These are phyloP conservation scores for Umbelopsis vinacea DNA, from an alignment of 192 early-diverging fungal species.

Conservation along the genomic window DNA sequence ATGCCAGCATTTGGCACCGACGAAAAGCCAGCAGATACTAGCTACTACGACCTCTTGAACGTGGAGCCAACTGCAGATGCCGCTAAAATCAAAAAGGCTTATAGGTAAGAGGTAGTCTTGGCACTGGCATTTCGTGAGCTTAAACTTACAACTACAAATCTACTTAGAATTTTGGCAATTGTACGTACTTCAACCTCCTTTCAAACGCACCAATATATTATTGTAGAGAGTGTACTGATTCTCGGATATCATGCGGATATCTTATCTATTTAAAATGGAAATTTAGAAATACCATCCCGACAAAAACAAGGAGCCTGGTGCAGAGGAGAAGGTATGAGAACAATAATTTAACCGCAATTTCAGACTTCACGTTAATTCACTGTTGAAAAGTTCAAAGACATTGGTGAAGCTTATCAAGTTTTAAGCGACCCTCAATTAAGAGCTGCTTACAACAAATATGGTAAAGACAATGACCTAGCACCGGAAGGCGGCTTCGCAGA, in stretches of 20 bases:
- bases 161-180: conserved; percentile 17
- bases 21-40: conserved; percentile 40
- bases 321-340: conserved; percentile 68
- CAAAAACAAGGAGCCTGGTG: conserved; percentile 60
- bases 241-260: neutral
- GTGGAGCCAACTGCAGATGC: conserved; percentile 34
- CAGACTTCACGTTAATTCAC: neutral
- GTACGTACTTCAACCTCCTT: neutral
- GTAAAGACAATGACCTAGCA: conserved; percentile 58
- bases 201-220: neutral
- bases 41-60: conserved; percentile 40
- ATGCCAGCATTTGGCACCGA: conserved; percentile 44
- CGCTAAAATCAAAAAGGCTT: conserved; percentile 42
- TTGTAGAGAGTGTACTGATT: neutral
- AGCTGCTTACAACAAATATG: conserved; percentile 82
- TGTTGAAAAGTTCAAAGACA: conserved; percentile 68
- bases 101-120: conserved; percentile 30
- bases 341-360: neutral
- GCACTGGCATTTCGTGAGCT: neutral
- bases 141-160: neutral
- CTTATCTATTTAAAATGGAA: neutral
- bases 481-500: conserved; percentile 64
- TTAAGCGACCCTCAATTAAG: conserved; percentile 82
- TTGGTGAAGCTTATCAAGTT: conserved; percentile 90
- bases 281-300: conserved; percentile 45